Percentiles rank a stretch among this genome's conserved stretches.
phyloP scores from a whole-genome alignment of 352 stramenopile genomes.

The Paralagenidium karlingii region DNA sequence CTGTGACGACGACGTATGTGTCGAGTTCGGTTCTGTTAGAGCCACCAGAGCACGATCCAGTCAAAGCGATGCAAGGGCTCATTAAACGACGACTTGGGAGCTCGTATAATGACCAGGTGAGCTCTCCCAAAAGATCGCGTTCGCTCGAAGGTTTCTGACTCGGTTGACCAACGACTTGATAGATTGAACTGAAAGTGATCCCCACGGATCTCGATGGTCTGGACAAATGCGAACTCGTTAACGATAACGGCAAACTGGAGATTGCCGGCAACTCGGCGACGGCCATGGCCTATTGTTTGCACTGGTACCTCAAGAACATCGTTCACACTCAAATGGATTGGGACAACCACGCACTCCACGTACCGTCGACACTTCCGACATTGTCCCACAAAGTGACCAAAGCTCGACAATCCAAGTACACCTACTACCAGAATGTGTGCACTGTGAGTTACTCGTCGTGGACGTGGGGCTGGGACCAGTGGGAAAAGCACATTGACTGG shows the following conservation, averaged over 20 bases:
- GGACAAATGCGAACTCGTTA: conserved; percentile 52
- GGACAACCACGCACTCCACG: conserved; percentile 58
- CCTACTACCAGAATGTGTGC: conserved; percentile 89
- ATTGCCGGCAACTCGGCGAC: conserved; percentile 39
- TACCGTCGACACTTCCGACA: conserved; percentile 33
- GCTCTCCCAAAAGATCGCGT: background rate
- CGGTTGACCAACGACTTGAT: background rate
- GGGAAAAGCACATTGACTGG: conserved; percentile 88
- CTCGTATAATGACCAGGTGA: conserved; percentile 51
- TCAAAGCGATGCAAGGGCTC: conserved; percentile 32
- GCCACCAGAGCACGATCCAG: conserved; percentile 23
- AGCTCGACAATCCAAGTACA: conserved; percentile 58
- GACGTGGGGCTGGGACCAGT: conserved; percentile 79
- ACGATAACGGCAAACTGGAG: conserved; percentile 27
- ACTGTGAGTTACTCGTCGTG: conserved; percentile 86
- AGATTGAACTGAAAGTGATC: conserved; percentile 42
- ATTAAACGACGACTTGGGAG: conserved; percentile 37
- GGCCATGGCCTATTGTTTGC: conserved; percentile 51
- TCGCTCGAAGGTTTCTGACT: background rate
- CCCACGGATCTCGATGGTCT: conserved; percentile 17
- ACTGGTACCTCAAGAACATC: conserved; percentile 66
- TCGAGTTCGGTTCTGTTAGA: conserved; percentile 8
- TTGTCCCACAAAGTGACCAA: conserved; percentile 19
- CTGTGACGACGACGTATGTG: conserved; percentile 3
- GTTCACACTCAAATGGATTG: conserved; percentile 72